phyloP scores from a whole-genome alignment of 2,329 filamentous ascomycete genomes.

The Fusarium luffae region DNA sequence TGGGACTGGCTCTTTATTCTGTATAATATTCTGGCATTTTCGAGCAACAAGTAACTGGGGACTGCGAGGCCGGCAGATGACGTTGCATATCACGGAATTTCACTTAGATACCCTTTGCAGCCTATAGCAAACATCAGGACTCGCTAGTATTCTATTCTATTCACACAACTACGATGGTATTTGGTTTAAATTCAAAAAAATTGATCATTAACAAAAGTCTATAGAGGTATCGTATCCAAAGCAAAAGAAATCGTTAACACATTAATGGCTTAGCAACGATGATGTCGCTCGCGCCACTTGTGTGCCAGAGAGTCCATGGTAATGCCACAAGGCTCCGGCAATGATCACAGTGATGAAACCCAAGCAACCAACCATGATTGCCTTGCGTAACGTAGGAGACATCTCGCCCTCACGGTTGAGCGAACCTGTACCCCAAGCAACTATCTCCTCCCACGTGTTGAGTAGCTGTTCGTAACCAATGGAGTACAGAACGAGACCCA shows the following conservation, averaged over 20 bases:
- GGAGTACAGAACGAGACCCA: conserved; percentile 63
- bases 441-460: conserved; percentile 36
- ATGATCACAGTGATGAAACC: conserved; percentile 45
- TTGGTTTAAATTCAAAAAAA: conserved; percentile 6
- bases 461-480: conserved; percentile 52
- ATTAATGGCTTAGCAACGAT: conserved; percentile 40
- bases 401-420: conserved; percentile 39
- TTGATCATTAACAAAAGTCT: conserved; percentile 37
- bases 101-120: conserved; percentile 34
- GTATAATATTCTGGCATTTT: not conserved
- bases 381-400: conserved; percentile 37
- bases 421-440: conserved; percentile 41
- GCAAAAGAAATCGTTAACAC: conserved; percentile 23
- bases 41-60: not conserved
- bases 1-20: conserved; percentile 43
- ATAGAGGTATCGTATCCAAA: conserved; percentile 27
- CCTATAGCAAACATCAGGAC: not conserved
- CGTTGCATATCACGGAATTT: not conserved
- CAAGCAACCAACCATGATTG: conserved; percentile 39
- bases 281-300: conserved; percentile 33
- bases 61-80: not conserved
- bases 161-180: not conserved
- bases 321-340: conserved; percentile 44
- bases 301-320: conserved; percentile 32
- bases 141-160: not conserved